Evolutionary conservation across 805 yeast species (phyloP).

Genomic region (Kodamaea neixiangensis): DNA sequence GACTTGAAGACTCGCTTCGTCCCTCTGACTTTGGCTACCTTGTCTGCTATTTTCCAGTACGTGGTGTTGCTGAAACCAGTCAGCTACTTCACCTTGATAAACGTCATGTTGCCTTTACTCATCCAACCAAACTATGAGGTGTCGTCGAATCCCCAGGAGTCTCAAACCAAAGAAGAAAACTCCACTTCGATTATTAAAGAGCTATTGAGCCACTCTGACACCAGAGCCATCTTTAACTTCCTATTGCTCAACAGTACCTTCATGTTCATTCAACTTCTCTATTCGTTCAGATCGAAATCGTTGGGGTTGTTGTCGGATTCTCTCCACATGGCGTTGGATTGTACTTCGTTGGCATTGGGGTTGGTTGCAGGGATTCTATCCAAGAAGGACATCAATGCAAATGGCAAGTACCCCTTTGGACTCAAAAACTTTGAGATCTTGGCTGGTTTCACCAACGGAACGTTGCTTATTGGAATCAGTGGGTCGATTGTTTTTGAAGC

Average conservation of each 20-base stretch:
- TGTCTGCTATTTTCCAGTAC: slow-evolving; percentile 23
- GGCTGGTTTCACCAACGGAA: slow-evolving; percentile 95
- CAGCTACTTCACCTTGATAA: slow-evolving; percentile 12
- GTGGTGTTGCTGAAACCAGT: slow-evolving; percentile 18
- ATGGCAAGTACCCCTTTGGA: slow-evolving; percentile 83
- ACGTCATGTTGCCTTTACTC: slow-evolving; percentile 21
- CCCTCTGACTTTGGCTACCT: slow-evolving; percentile 19
- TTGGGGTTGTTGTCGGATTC: slow-evolving; percentile 91
- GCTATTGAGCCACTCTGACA: slow-evolving; percentile 52
- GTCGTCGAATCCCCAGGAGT: slow-evolving; percentile 4
- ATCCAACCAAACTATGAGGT: slow-evolving; percentile 19
- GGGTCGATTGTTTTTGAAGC: slow-evolving; percentile 89
- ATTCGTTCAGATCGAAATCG: slow-evolving; percentile 90
- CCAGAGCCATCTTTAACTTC: slow-evolving; percentile 86
- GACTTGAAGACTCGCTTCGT: slow-evolving; percentile 17
- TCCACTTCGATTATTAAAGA: slow-evolving; percentile 26
- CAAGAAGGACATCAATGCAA: slow-evolving; percentile 43
- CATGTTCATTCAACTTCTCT: slow-evolving; percentile 91
- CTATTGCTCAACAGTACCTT: slow-evolving; percentile 82
- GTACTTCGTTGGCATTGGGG: slow-evolving; percentile 87
- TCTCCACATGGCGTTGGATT: slow-evolving; percentile 94
- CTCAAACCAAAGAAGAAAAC: not conserved
- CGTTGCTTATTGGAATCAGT: slow-evolving; percentile 82
- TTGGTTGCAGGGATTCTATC: slow-evolving; percentile 72
- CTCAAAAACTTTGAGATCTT: slow-evolving; percentile 81